Conservation (phyloP, 208 protist species). For the Zelonia costaricensis region DNA sequence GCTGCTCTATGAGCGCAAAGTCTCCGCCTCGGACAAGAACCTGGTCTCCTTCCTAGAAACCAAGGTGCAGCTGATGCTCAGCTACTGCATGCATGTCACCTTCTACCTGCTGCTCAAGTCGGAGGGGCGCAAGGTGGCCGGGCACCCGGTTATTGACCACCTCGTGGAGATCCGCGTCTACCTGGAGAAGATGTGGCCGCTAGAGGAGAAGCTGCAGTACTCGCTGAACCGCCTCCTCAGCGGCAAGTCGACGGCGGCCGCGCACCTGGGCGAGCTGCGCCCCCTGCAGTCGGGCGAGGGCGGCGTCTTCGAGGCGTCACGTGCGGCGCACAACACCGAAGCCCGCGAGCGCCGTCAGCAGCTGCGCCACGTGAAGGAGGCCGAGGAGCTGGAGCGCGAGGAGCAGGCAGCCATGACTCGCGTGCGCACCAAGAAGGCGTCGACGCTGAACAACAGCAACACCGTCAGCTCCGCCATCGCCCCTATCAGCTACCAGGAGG, state of each 20-base stretch:
- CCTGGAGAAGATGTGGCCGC: slow-evolving; percentile 94
- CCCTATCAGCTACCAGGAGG: slow-evolving; percentile 82
- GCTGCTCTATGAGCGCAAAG: slow-evolving; percentile 79
- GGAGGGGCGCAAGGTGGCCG: slow-evolving; percentile 90
- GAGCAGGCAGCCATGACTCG: slow-evolving; percentile 85
- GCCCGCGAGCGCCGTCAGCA: slow-evolving; percentile 68
- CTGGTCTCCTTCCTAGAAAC: slow-evolving; percentile 89
- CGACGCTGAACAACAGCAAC: slow-evolving; percentile 40
- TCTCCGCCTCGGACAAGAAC: slow-evolving; percentile 70
- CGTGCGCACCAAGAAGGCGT: slow-evolving; percentile 78
- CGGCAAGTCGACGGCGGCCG: slow-evolving; percentile 67
- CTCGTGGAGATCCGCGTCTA: slow-evolving; percentile 93
- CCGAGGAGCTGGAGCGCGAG: slow-evolving; percentile 82
- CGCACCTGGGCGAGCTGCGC: slow-evolving; percentile 66
- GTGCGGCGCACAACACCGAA: slow-evolving; percentile 39
- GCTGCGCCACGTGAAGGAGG: slow-evolving; percentile 61
- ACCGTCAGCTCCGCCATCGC: slow-evolving; percentile 44
- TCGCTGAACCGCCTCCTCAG: slow-evolving; percentile 94
- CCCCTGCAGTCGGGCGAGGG: slow-evolving; percentile 48
- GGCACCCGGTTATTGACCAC: slow-evolving; percentile 94
- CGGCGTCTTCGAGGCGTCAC: slow-evolving; percentile 34
- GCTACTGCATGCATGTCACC: slow-evolving; percentile 95
- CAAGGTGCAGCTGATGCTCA: slow-evolving; percentile 95
- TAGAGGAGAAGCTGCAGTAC: slow-evolving; percentile 97
- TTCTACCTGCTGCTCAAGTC: slow-evolving; percentile 94